Conservation (phyloP, 257 asterid species). For the Fraxinus americana region DNA sequence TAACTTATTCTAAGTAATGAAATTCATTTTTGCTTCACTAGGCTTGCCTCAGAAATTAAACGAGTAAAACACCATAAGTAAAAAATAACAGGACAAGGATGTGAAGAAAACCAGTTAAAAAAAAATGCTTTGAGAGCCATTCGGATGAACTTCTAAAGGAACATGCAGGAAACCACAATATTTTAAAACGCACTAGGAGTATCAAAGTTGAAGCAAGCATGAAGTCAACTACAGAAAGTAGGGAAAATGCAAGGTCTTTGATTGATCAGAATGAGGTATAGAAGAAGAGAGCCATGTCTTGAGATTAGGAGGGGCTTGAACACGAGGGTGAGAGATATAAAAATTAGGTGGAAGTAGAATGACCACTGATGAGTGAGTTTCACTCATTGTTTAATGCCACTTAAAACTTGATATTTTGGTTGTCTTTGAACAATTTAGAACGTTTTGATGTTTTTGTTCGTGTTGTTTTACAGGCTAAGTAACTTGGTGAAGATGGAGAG, state of each 20-base stretch:
- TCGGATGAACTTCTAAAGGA: background rate
- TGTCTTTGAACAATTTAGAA: too few relatives aligned
- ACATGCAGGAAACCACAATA: background rate
- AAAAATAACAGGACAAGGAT: background rate
- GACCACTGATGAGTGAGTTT: background rate
- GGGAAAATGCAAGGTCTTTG: background rate
- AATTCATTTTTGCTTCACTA: background rate
- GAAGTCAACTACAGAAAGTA: background rate
- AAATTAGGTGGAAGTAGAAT: background rate
- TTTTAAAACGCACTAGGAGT: background rate
- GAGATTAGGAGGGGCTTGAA: background rate
- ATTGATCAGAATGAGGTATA: background rate
- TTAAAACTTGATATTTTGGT: too few relatives aligned
- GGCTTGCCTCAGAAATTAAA: constrained; percentile 4
- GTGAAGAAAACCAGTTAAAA: background rate
- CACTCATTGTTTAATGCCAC: too few relatives aligned
- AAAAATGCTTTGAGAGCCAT: background rate
- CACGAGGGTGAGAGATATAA: background rate
- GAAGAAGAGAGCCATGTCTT: background rate
- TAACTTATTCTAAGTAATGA: background rate
- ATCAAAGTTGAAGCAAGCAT: background rate
- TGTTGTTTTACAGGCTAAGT: too few relatives aligned
- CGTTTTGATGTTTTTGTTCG: too few relatives aligned
- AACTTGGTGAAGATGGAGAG: too few relatives aligned
- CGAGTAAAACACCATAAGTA: constrained; percentile 3